These are phyloP conservation scores for Fusarium nurragi DNA, from an alignment of 2,329 filamentous ascomycete genomes.

Conservation along the genomic window DNA sequence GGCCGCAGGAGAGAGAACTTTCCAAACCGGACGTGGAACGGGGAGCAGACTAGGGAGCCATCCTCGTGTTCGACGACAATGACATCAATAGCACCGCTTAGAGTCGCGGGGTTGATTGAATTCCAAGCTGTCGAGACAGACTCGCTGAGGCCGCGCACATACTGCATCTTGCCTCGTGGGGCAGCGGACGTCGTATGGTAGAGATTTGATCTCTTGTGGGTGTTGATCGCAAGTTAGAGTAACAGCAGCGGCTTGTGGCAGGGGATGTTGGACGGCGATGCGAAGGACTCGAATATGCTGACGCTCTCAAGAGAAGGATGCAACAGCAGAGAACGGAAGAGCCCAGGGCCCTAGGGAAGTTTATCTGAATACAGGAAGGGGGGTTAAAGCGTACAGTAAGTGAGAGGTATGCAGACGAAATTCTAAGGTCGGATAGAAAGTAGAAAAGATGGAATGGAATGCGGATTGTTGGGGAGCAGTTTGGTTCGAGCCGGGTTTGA, in stretches of 20 bases:
- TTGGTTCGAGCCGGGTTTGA: conserved; percentile 20
- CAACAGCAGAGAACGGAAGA: conserved; percentile 6
- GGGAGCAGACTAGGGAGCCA: conserved; percentile 87
- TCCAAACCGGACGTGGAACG: conserved; percentile 98
- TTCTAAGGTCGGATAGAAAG: conserved; percentile 4
- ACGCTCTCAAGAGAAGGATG: conserved; percentile 8
- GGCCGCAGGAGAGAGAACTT: conserved; percentile 96
- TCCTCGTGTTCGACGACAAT: conserved; percentile 98
- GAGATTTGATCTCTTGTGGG: neutral
- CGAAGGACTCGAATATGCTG: conserved; percentile 10
- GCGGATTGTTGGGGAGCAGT: conserved; percentile 34
- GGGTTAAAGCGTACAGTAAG: neutral
- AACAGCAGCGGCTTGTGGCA: conserved; percentile 26
- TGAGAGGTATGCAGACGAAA: conserved; percentile 22
- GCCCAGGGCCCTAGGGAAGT: conserved; percentile 16
- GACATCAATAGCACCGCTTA: conserved; percentile 98
- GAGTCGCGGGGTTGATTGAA: conserved; percentile 96
- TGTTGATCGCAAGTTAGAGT: conserved; percentile 6
- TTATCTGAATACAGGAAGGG: conserved; percentile 11
- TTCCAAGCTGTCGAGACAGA: conserved; percentile 99
- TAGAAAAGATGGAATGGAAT: conserved; percentile 29
- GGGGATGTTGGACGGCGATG: conserved; percentile 27
- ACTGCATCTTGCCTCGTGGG: conserved; percentile 75
- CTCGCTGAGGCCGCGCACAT: conserved; percentile 94
- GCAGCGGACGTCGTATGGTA: conserved; percentile 11